Evolutionary conservation across 441 rosid species (phyloP), one percentile per base, ranked within the genome.

Genomic region (Corymbia calophylla): DNA sequence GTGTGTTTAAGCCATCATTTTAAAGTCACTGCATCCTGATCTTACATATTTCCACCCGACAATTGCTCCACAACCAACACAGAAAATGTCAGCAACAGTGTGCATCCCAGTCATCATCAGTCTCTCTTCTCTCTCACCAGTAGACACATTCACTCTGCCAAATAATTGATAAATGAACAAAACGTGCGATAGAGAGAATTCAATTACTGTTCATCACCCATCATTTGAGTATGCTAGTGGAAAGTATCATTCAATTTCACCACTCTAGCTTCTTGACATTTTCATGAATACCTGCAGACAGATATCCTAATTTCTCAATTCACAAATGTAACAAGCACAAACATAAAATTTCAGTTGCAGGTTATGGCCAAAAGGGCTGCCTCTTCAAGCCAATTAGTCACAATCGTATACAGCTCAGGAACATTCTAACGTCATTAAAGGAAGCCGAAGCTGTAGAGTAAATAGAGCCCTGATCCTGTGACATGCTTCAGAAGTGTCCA

Each of bases 21-120:
- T 77, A 86, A 80, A 89, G 87, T 73, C 53, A 70, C 54, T 25
- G 53, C 29, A 85, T 49, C 84, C 23, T 89, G 82, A 89, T 91
- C 98, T 94, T 96, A 98, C 99, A 88, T 98, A 98, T 96, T 93
- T 97, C 99, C 99, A 98, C 39, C 99, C 99, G 44, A 98, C 97
- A 84, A 96, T 95, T 18, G 99, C 96, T 91, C 99, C 99, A 82
- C 99, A 98, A 27, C 95, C 96, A 66, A 98, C 98, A 92, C 99
- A 98, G 94, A 95, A 98, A 70, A 97, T 95, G 93, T 98, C 99
- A 62, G 95, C 97, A 18, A 98, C 99, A 0, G 97, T 96, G 91
- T 98, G 99, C 96, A 95, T 35, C 53, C 99, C 99, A 0, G 99
- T 98, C 93, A 93, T 92, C 99, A 98, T 98, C 93, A 91, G 9